Evolutionary conservation across 306 rosid species (phyloP).

Genomic region (Cucurbita pepo): DNA sequence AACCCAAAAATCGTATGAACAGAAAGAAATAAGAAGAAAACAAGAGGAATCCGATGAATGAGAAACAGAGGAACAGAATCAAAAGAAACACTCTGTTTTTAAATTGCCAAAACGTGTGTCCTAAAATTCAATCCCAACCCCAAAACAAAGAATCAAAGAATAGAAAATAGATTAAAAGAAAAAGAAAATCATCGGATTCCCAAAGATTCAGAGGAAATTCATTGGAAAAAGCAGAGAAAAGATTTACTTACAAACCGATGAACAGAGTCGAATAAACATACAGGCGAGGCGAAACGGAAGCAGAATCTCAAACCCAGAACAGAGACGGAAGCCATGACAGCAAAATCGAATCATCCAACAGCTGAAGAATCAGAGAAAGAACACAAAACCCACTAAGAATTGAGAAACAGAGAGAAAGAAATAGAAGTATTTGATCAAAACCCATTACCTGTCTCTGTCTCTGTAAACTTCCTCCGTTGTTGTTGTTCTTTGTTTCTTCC

Average conservation of each 20-base stretch:
- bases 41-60: slow-evolving; percentile 99
- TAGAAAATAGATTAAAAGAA: slow-evolving; percentile 13
- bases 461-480: slow-evolving; percentile 15
- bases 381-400: background rate
- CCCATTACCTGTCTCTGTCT: background rate
- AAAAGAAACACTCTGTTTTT: background rate
- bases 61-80: slow-evolving; percentile 13
- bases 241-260: slow-evolving; percentile 18
- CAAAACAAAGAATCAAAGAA: slow-evolving; percentile 65
- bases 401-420: background rate
- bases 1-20: slow-evolving; percentile 1
- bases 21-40: background rate
- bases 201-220: slow-evolving; percentile 40
- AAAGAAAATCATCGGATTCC: slow-evolving; percentile 97
- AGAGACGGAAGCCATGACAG: slow-evolving; percentile 47
- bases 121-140: slow-evolving; percentile 43
- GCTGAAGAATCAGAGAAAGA: slow-evolving; percentile 2
- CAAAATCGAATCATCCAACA: slow-evolving; percentile 17
- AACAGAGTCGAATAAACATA: slow-evolving; percentile 42
- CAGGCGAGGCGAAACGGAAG: slow-evolving; percentile 36
- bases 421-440: too few relatives aligned
- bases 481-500: background rate
- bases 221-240: slow-evolving; percentile 20
- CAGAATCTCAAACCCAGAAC: slow-evolving; percentile 39
- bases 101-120: slow-evolving; percentile 15